Percentiles rank a stretch among this genome's conserved stretches.
Evolutionary conservation across 345 rosid genomes (phyloP).

Genomic region (Mallotus nudiflorus): DNA sequence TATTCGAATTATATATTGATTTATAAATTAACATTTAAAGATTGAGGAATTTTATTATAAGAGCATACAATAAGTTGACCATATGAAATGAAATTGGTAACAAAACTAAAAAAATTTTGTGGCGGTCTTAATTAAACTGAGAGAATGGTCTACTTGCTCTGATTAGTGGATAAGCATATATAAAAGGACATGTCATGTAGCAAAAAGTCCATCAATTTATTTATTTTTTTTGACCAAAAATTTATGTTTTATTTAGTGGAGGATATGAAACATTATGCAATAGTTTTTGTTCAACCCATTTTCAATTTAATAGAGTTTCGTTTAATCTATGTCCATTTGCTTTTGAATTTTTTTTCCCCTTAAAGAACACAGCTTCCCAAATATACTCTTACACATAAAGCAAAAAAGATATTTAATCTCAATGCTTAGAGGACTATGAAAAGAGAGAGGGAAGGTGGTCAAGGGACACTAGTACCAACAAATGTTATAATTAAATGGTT

Average conservation of each 20-base stretch:
- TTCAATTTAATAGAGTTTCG: neutral
- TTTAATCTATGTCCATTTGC: conserved; percentile 27
- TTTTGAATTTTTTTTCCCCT: conserved; percentile 14
- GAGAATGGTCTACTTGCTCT: too few species aligned
- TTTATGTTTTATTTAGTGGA: neutral
- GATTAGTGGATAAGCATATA: too few species aligned
- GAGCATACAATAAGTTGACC: too few species aligned
- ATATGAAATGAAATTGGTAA: too few species aligned
- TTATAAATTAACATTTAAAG: too few species aligned
- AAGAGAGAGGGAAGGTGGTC: conserved; percentile 2
- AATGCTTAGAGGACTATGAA: neutral
- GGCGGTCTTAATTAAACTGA: too few species aligned
- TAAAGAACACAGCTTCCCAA: conserved; percentile 51
- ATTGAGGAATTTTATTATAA: too few species aligned
- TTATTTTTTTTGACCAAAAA: too few species aligned
- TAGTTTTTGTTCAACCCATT: neutral
- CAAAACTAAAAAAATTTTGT: too few species aligned
- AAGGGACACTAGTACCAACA: neutral
- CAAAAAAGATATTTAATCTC: conserved; percentile 22
- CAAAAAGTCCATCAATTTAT: too few species aligned
- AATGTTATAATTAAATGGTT: neutral
- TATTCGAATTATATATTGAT: too few species aligned
- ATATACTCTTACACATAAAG: conserved; percentile 46
- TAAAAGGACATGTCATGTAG: too few species aligned
- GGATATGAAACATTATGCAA: conserved; percentile 8